Percentiles rank a stretch among this genome's conserved stretches.
phyloP scores from a whole-genome alignment of 306 rosid species.

The Malus domestica region ASM211411v1 NC_041793.1:31678001-31678500 shows the following conservation, averaged over 20 bases:
- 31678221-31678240: conserved; percentile 80
- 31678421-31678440: conserved; percentile 85
- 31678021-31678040: conserved; percentile 94
- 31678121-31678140: conserved; percentile 93
- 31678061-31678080: conserved; percentile 84
- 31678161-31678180: conserved; percentile 93
- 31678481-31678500: conserved; percentile 36
- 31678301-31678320: not conserved
- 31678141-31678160: conserved; percentile 83
- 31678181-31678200: conserved; percentile 87
- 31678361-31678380: not conserved
- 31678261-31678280: not conserved
- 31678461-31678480: conserved; percentile 70
- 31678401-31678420: conserved; percentile 34
- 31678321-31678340: not conserved
- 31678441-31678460: conserved; percentile 61
- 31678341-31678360: not conserved
- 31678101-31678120: conserved; percentile 61
- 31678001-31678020: conserved; percentile 94
- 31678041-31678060: conserved; percentile 88
- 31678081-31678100: conserved; percentile 68
- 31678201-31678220: conserved; percentile 88
- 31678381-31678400: not conserved
- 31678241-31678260: conserved; percentile 44
- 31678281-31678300: not conserved